Percentiles rank a stretch among this genome's conserved stretches.
Evolutionary conservation across 2,329 filamentous ascomycete genomes (phyloP).

Genomic region (Helotiales sp.): DNA sequence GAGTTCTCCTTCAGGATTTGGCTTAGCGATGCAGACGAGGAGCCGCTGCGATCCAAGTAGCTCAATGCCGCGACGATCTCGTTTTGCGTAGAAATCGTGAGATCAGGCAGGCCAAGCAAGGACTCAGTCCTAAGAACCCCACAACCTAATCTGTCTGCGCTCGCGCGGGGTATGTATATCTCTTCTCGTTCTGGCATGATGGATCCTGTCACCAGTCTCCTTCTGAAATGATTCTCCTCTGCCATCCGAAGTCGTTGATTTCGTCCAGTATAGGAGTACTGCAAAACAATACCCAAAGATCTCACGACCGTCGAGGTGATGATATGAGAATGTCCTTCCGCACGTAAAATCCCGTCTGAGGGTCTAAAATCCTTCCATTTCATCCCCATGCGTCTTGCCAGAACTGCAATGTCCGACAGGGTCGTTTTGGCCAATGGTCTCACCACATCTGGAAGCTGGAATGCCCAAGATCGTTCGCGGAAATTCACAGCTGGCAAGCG

Average conservation of each 20-base stretch:
- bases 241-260: slow-evolving; percentile 18
- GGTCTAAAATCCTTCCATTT: slow-evolving; percentile 40
- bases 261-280: slow-evolving; percentile 34
- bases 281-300: slow-evolving; percentile 36
- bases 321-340: slow-evolving; percentile 39
- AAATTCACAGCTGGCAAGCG: slow-evolving; percentile 33
- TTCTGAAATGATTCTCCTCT: slow-evolving; percentile 17
- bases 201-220: slow-evolving; percentile 16
- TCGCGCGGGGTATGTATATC: slow-evolving; percentile 30
- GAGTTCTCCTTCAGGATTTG: slow-evolving; percentile 26
- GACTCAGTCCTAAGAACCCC: slow-evolving; percentile 28
- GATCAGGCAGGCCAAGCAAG: slow-evolving; percentile 27
- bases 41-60: slow-evolving; percentile 26
- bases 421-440: slow-evolving; percentile 39
- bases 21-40: slow-evolving; percentile 21
- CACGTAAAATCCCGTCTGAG: slow-evolving; percentile 38
- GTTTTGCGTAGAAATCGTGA: slow-evolving; percentile 28
- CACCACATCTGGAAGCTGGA: slow-evolving; percentile 41
- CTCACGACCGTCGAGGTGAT: slow-evolving; percentile 39
- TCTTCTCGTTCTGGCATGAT: slow-evolving; percentile 30
- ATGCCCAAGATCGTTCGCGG: slow-evolving; percentile 42
- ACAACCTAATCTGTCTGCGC: slow-evolving; percentile 30
- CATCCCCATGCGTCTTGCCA: slow-evolving; percentile 43
- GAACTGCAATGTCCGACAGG: slow-evolving; percentile 38
- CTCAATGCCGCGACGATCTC: slow-evolving; percentile 31